Conservation (phyloP, 805 yeast genomes). For the Spathaspora arborariae region DNA sequence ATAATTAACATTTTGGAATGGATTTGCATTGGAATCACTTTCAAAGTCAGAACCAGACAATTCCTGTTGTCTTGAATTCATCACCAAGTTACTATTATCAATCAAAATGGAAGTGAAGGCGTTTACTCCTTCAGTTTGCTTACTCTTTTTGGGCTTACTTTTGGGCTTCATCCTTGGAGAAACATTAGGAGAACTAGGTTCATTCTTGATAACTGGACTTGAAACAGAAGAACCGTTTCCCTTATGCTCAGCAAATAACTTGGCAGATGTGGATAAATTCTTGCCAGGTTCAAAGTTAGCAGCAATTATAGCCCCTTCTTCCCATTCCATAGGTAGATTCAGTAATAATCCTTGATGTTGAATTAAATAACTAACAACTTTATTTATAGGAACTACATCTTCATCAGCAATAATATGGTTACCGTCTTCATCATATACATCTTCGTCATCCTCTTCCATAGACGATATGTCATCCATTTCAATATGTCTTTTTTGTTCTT, state of each 20-base stretch:
- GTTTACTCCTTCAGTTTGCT: background rate
- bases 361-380: conserved; percentile 42
- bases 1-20: conserved; percentile 4
- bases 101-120: background rate
- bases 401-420: conserved; percentile 5
- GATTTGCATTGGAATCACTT: conserved; percentile 20
- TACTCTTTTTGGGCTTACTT: background rate
- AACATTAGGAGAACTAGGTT: background rate
- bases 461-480: background rate
- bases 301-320: conserved; percentile 39
- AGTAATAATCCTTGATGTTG: conserved; percentile 36
- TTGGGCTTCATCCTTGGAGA: background rate
- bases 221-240: background rate
- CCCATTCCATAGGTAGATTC: conserved; percentile 43
- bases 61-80: background rate
- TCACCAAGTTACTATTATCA: background rate
- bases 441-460: background rate
- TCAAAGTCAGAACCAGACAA: conserved; percentile 17
- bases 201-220: background rate
- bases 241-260: conserved; percentile 32
- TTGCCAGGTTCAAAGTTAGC: conserved; percentile 26
- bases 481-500: background rate
- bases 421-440: background rate
- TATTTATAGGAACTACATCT: conserved; percentile 40
- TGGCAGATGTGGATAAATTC: conserved; percentile 23